These are phyloP conservation scores for Candida tropicalis DNA, from an alignment of 1,139 yeast species.

Conservation along the genomic window DNA sequence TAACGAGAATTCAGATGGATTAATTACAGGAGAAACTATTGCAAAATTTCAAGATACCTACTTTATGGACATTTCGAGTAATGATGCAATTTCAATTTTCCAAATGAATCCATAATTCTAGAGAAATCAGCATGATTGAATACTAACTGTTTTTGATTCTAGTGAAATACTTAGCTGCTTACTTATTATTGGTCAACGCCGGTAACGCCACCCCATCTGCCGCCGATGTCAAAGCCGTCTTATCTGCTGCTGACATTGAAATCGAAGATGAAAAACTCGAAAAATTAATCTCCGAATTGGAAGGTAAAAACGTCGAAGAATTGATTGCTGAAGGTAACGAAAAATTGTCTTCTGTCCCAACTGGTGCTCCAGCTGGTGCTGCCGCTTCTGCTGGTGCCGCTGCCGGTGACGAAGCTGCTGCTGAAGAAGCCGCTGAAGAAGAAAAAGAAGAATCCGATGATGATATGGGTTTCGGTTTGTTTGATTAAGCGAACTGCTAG, in stretches of 20 bases:
- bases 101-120: too few relatives aligned
- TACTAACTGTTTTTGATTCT: slow-evolving; percentile 12
- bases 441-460: slow-evolving; percentile 60
- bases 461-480: slow-evolving; percentile 57
- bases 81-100: too few relatives aligned
- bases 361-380: slow-evolving; percentile 94
- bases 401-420: slow-evolving; percentile 72
- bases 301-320: slow-evolving; percentile 91
- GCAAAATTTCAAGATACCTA: not conserved
- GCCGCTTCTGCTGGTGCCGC: slow-evolving; percentile 70
- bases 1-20: not conserved
- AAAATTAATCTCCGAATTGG: slow-evolving; percentile 84
- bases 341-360: slow-evolving; percentile 95
- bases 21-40: not conserved
- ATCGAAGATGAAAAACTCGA: slow-evolving; percentile 88
- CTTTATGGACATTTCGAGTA: too few relatives aligned
- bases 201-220: slow-evolving; percentile 84
- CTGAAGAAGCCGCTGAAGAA: slow-evolving; percentile 62
- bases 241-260: slow-evolving; percentile 94
- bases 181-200: slow-evolving; percentile 68
- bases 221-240: slow-evolving; percentile 84
- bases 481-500: slow-evolving; percentile 40
- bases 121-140: not conserved
- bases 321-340: slow-evolving; percentile 94
- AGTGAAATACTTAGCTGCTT: slow-evolving; percentile 71